Conservation (phyloP, 2,329 filamentous ascomycete genomes). For the Reticulascus tulasneorum region DNA sequence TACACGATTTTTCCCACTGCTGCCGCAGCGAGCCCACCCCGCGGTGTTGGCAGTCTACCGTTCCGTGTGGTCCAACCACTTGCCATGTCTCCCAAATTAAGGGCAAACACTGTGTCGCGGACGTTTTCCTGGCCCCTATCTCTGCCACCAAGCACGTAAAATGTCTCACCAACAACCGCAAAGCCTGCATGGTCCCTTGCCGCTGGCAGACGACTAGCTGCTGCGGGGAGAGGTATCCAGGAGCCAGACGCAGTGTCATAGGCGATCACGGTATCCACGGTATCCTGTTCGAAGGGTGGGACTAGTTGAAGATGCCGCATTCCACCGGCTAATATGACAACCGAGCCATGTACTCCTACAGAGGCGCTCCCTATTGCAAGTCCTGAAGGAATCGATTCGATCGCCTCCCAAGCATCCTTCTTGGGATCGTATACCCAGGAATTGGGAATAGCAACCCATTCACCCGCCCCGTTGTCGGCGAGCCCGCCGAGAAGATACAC, state of each 20-base stretch:
- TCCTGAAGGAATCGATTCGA: slow-evolving; percentile 22
- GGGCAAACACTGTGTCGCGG: slow-evolving; percentile 27
- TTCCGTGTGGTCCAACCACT: slow-evolving; percentile 22
- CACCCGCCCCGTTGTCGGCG: slow-evolving; percentile 14
- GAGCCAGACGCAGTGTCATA: not conserved
- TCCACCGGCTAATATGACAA: slow-evolving; percentile 33
- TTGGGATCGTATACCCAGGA: slow-evolving; percentile 26
- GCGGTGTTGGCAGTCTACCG: slow-evolving; percentile 28
- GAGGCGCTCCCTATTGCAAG: slow-evolving; percentile 28
- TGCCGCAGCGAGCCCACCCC: slow-evolving; percentile 27
- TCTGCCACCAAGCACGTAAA: slow-evolving; percentile 3
- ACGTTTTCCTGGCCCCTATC: not conserved
- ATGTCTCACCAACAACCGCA: slow-evolving; percentile 2
- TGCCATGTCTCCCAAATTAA: slow-evolving; percentile 14
- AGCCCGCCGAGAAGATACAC: slow-evolving; percentile 36
- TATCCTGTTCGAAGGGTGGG: too few relatives aligned
- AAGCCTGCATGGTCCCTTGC: slow-evolving; percentile 3
- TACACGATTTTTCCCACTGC: slow-evolving; percentile 25
- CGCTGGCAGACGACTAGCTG: slow-evolving; percentile 16
- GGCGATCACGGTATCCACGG: slow-evolving; percentile 2
- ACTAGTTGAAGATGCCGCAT: slow-evolving; percentile 23
- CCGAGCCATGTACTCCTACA: slow-evolving; percentile 23
- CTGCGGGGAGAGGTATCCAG: slow-evolving; percentile 17
- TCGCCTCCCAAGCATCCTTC: slow-evolving; percentile 20
- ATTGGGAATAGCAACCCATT: slow-evolving; percentile 22